These are phyloP conservation scores for Penicillium argentinense DNA, from an alignment of 495 filamentous ascomycete genomes.

Conservation along the genomic window DNA sequence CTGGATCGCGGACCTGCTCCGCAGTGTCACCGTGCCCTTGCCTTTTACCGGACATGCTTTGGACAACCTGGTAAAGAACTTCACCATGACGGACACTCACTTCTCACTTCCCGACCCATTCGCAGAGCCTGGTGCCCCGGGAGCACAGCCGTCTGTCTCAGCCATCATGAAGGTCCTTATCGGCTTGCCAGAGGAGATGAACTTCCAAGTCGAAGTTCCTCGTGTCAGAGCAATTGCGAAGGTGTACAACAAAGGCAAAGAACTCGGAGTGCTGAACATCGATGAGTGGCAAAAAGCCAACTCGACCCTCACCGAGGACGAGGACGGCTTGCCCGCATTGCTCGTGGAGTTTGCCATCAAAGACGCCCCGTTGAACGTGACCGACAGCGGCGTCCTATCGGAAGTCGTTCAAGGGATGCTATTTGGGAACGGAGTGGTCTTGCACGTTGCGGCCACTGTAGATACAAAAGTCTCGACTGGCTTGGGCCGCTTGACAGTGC, in stretches of 20 bases:
- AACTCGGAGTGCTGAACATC: conserved; percentile 76
- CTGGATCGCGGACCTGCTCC: conserved; percentile 80
- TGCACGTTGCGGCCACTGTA: conserved; percentile 76
- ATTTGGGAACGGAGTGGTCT: conserved; percentile 65
- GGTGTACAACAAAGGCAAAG: conserved; percentile 70
- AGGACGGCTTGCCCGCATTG: conserved; percentile 56
- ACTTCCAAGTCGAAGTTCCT: conserved; percentile 74
- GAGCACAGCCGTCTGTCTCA: conserved; percentile 73
- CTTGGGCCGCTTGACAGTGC: conserved; percentile 75
- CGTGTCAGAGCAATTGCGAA: conserved; percentile 72
- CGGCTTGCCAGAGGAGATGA: conserved; percentile 77
- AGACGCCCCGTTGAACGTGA: conserved; percentile 78
- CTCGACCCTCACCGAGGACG: conserved; percentile 64
- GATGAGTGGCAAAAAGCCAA: conserved; percentile 80
- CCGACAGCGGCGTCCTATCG: conserved; percentile 69
- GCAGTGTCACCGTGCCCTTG: conserved; percentile 78
- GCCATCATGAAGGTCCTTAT: conserved; percentile 77
- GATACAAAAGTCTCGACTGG: conserved; percentile 78
- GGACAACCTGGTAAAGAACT: conserved; percentile 79
- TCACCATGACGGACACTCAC: conserved; percentile 78
- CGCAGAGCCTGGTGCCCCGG: conserved; percentile 72
- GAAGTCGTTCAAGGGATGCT: conserved; percentile 73
- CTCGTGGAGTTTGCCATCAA: conserved; percentile 71
- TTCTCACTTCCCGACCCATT: conserved; percentile 78
- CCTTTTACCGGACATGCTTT: conserved; percentile 78